Percentiles rank a stretch among this genome's conserved stretches.
Evolutionary conservation across 2,329 filamentous ascomycete genomes (phyloP).

Genomic region (Penicillium sp.): DNA sequence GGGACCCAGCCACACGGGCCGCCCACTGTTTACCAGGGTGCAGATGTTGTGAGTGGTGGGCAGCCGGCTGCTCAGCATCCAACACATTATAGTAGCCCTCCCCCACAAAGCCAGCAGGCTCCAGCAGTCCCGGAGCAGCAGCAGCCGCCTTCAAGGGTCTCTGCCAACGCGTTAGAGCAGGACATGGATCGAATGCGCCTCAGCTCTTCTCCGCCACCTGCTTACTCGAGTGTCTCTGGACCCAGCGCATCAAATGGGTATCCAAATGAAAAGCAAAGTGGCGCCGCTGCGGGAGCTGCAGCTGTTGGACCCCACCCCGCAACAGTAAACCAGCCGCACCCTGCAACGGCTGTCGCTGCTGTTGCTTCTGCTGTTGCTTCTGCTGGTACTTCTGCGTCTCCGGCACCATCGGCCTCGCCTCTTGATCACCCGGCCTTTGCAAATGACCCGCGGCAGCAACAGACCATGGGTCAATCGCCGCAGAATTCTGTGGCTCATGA

Average conservation of each 20-base stretch:
- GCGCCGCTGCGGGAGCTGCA: slow-evolving; percentile 30
- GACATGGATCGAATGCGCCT: slow-evolving; percentile 82
- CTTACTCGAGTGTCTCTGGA: slow-evolving; percentile 75
- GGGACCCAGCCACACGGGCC: slow-evolving; percentile 84
- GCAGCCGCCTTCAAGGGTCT: slow-evolving; percentile 37
- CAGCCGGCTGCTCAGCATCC: slow-evolving; percentile 31
- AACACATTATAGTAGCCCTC: slow-evolving; percentile 33
- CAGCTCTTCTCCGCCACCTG: slow-evolving; percentile 83
- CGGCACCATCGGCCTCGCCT: slow-evolving; percentile 34
- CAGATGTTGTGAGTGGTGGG: slow-evolving; percentile 60
- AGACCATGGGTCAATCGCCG: slow-evolving; percentile 37
- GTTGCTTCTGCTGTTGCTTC: slow-evolving; percentile 12
- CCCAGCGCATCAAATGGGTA: slow-evolving; percentile 56
- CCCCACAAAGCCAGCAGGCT: slow-evolving; percentile 26
- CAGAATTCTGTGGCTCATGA: slow-evolving; percentile 36
- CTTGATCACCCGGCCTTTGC: slow-evolving; percentile 83
- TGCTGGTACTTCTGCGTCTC: slow-evolving; percentile 21
- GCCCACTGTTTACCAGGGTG: slow-evolving; percentile 87
- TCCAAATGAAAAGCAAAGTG: slow-evolving; percentile 73
- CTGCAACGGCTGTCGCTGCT: slow-evolving; percentile 10
- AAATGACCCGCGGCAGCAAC: slow-evolving; percentile 65
- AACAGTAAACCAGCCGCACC: slow-evolving; percentile 19
- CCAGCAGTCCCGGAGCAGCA: slow-evolving; percentile 25
- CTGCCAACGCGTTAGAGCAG: slow-evolving; percentile 73
- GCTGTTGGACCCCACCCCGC: slow-evolving; percentile 26